Conservation (phyloP, 208 protist species). For the Eutreptiella sp. region DNA sequence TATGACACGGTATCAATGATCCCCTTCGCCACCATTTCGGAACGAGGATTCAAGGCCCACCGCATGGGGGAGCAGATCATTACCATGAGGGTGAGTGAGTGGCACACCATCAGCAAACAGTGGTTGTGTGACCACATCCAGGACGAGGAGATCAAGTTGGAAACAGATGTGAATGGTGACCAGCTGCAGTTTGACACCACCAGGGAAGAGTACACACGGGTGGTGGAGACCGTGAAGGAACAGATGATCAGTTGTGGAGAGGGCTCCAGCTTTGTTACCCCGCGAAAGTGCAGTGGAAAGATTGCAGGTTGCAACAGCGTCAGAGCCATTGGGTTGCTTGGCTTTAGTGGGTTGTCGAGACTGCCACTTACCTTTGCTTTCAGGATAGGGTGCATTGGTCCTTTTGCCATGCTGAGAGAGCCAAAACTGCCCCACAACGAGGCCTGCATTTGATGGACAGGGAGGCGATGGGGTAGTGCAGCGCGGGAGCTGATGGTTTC, state of each 20-base stretch:
- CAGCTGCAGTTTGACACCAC: slow-evolving; percentile 13
- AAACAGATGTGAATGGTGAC: slow-evolving; percentile 12
- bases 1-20: slow-evolving; percentile 14
- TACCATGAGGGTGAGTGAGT: not conserved
- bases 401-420: no score
- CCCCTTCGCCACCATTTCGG: slow-evolving; percentile 14
- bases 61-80: slow-evolving; percentile 13
- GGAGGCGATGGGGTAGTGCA: no score
- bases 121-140: not conserved
- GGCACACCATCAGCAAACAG: not conserved
- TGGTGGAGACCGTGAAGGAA: slow-evolving; percentile 7
- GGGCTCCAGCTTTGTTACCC: slow-evolving; percentile 16
- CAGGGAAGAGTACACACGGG: slow-evolving; percentile 17
- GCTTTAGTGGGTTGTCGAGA: no score
- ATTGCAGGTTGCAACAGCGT: no score
- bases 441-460: no score
- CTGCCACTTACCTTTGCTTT: no score
- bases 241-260: slow-evolving; percentile 7
- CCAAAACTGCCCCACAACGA: no score
- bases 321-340: no score
- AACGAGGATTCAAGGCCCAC: slow-evolving; percentile 15
- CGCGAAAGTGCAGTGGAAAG: slow-evolving; percentile 14
- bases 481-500: no score
- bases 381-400: no score
- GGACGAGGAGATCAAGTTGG: not conserved